Conservation (phyloP, 768 basidiomycete species). For the Podaxis sp. region DNA sequence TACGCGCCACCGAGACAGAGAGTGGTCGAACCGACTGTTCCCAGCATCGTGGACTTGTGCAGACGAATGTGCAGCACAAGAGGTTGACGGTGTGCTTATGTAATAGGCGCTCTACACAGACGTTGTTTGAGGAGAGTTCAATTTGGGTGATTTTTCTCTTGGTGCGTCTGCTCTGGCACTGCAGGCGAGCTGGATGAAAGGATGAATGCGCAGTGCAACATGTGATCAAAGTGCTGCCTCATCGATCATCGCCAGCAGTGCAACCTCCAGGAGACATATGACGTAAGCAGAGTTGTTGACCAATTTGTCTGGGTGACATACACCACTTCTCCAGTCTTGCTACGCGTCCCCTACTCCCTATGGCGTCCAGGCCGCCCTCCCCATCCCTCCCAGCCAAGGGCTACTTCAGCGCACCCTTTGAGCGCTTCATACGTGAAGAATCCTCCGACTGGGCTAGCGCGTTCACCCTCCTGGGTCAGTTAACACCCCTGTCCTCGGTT, state of each 20-base stretch:
- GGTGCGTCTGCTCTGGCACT: background rate
- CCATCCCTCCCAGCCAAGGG: slow-evolving; percentile 35
- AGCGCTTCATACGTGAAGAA: slow-evolving; percentile 72
- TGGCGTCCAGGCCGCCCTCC: slow-evolving; percentile 41
- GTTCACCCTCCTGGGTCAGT: slow-evolving; percentile 79
- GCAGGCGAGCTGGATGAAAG: background rate
- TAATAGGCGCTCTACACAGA: background rate
- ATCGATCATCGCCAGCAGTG: background rate
- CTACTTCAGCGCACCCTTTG: slow-evolving; percentile 67
- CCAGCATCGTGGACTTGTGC: slow-evolving; percentile 42
- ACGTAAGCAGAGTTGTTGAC: slow-evolving; percentile 7
- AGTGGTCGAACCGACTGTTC: slow-evolving; percentile 44
- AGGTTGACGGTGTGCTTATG: background rate
- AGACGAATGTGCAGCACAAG: background rate
- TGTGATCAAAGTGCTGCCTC: background rate
- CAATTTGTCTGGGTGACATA: background rate
- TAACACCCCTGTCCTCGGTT: background rate
- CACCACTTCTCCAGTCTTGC: slow-evolving; percentile 7
- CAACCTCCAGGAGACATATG: background rate
- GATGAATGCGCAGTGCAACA: background rate
- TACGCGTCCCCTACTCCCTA: slow-evolving; percentile 16
- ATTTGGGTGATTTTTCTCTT: background rate
- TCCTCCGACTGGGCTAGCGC: slow-evolving; percentile 74
- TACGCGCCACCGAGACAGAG: background rate
- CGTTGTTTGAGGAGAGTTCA: background rate